phyloP scores from a whole-genome alignment of 2,329 filamentous ascomycete species.

The Epichloe aotearoae region DNA sequence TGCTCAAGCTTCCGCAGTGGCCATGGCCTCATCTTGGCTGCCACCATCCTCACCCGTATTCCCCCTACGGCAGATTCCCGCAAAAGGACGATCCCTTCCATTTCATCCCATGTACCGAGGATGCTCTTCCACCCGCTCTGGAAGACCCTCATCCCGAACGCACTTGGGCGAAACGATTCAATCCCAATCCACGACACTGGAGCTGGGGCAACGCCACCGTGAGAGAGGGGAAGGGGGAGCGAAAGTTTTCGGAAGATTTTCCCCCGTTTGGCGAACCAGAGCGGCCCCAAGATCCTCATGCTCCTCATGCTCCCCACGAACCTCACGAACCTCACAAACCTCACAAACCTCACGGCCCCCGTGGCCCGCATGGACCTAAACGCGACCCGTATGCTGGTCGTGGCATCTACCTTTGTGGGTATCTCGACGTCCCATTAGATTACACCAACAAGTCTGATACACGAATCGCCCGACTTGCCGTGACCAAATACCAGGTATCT shows the following conservation, averaged over 20 bases:
- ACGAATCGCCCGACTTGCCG: conserved; percentile 32
- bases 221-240: neutral
- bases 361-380: neutral
- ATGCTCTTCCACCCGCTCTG: conserved; percentile 26
- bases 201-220: conserved; percentile 26
- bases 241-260: neutral
- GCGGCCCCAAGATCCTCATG: neutral
- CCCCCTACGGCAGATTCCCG: conserved; percentile 21
- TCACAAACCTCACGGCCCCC: neutral
- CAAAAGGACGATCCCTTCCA: conserved; percentile 29
- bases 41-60: conserved; percentile 2
- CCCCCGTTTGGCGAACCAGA: neutral
- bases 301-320: neutral
- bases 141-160: conserved; percentile 22
- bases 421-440: conserved; percentile 34
- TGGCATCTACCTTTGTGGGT: conserved; percentile 35
- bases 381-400: conserved; percentile 23
- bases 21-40: conserved; percentile 4
- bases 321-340: neutral
- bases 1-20: neutral
- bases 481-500: conserved; percentile 35
- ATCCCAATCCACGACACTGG: conserved; percentile 31
- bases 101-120: conserved; percentile 33
- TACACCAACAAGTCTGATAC: conserved; percentile 30
- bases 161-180: conserved; percentile 29